phyloP scores from a whole-genome alignment of 148 eudicot species.

The Rhododendron simsii region DNA sequence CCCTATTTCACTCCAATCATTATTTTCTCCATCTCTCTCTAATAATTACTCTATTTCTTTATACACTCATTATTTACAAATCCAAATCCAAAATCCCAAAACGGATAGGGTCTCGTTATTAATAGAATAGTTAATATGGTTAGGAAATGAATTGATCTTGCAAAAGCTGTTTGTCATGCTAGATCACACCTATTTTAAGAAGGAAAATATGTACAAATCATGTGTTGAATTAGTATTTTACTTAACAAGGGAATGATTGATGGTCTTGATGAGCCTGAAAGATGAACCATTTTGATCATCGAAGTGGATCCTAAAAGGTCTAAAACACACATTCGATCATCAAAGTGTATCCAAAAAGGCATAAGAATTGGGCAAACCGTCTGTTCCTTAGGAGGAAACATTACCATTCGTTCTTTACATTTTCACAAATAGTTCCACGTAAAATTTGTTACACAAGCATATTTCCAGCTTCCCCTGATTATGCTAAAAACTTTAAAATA shows the following conservation, averaged over 20 bases:
- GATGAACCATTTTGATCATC: not conserved
- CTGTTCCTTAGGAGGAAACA: not conserved
- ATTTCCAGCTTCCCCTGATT: not conserved
- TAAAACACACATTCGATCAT: not conserved
- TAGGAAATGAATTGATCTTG: no score
- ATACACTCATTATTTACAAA: no score
- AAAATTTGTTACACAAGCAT: slow-evolving; percentile 2
- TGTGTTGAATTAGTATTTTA: not conserved
- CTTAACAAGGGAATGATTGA: not conserved
- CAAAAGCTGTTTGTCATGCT: no score
- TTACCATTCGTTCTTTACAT: not conserved
- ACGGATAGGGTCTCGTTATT: no score
- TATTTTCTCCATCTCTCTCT: no score
- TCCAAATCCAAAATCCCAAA: no score
- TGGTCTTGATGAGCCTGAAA: not conserved
- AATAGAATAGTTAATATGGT: not conserved
- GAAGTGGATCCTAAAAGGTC: no score
- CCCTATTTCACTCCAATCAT: no score
- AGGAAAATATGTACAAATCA: no score
- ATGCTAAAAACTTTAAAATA: not conserved
- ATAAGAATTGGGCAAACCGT: no score
- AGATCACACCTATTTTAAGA: no score
- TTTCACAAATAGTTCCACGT: not conserved
- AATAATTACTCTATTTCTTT: no score
- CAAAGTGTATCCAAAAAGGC: not conserved